These are phyloP conservation scores for Carex littledalei DNA, from an alignment of 176 grass and related monocot species.

Conservation along the genomic window DNA sequence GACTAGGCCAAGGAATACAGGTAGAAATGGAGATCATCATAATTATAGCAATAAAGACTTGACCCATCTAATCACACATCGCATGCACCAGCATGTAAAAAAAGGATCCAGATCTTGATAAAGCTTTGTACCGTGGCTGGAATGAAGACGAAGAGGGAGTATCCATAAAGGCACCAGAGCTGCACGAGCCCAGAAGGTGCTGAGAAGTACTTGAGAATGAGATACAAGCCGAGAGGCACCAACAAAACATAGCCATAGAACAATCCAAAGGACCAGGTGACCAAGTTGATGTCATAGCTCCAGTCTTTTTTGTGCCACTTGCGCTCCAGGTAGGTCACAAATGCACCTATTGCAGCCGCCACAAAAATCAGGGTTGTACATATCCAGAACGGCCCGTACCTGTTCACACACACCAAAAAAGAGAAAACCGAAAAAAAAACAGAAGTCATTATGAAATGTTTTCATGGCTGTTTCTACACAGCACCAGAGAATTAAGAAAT, in stretches of 20 bases:
- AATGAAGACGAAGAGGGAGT: slow-evolving; percentile 95
- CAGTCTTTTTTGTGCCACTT: slow-evolving; percentile 96
- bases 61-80: neutral
- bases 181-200: slow-evolving; percentile 87
- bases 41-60: neutral
- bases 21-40: neutral
- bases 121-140: slow-evolving; percentile 68
- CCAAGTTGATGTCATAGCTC: slow-evolving; percentile 95
- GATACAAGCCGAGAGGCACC: slow-evolving; percentile 82
- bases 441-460: neutral
- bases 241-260: slow-evolving; percentile 94
- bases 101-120: neutral
- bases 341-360: slow-evolving; percentile 89
- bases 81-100: neutral
- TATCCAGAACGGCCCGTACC: slow-evolving; percentile 98
- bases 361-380: slow-evolving; percentile 94
- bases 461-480: neutral
- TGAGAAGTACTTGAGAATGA: slow-evolving; percentile 98
- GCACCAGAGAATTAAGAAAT: neutral
- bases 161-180: slow-evolving; percentile 94
- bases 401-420: slow-evolving; percentile 34
- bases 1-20: neutral
- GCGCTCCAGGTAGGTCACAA: slow-evolving; percentile 89
- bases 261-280: slow-evolving; percentile 95
- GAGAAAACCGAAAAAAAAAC: neutral